Percentiles rank a stretch among this genome's conserved stretches.
These are phyloP conservation scores for Inosperma sp. DNA, from an alignment of 768 basidiomycete genomes.

Conservation along the genomic window DNA sequence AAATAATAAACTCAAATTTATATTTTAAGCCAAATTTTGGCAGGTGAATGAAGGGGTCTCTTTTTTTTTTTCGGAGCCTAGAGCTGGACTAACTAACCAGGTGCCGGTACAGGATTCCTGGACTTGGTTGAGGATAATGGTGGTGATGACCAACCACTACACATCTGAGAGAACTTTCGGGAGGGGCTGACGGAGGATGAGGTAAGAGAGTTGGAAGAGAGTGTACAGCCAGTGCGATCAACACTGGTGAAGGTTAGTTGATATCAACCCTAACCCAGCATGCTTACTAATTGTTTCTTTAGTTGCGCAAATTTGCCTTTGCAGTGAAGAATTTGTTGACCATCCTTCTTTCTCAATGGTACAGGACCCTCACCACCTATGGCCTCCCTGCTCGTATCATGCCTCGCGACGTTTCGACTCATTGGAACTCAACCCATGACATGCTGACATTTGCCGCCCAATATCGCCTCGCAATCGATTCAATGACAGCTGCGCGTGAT, in stretches of 20 bases:
- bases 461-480: too few relatives aligned
- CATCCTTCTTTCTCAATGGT: too few relatives aligned
- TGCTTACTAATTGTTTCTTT: background rate
- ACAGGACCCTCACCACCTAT: conserved; percentile 3
- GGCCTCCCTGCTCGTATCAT: conserved; percentile 21
- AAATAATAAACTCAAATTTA: too few relatives aligned
- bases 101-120: too few relatives aligned
- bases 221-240: conserved; percentile 21
- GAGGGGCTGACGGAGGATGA: conserved; percentile 14
- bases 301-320: conserved; percentile 23
- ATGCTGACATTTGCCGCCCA: too few relatives aligned
- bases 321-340: conserved; percentile 23
- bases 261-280: conserved; percentile 6
- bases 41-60: too few relatives aligned
- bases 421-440: too few relatives aligned
- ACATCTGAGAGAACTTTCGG: conserved; percentile 21
- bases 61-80: too few relatives aligned
- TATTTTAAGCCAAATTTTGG: too few relatives aligned
- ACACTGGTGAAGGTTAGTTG: conserved; percentile 30
- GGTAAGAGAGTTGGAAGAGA: conserved; percentile 9
- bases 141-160: conserved; percentile 13
- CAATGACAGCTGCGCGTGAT: conserved; percentile 24
- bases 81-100: too few relatives aligned
- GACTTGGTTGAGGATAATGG: too few relatives aligned
- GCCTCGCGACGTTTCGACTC: conserved; percentile 34